These are phyloP conservation scores for Globisporangium barbulae DNA, from an alignment of 352 stramenopile species.

Conservation along the genomic window DNA sequence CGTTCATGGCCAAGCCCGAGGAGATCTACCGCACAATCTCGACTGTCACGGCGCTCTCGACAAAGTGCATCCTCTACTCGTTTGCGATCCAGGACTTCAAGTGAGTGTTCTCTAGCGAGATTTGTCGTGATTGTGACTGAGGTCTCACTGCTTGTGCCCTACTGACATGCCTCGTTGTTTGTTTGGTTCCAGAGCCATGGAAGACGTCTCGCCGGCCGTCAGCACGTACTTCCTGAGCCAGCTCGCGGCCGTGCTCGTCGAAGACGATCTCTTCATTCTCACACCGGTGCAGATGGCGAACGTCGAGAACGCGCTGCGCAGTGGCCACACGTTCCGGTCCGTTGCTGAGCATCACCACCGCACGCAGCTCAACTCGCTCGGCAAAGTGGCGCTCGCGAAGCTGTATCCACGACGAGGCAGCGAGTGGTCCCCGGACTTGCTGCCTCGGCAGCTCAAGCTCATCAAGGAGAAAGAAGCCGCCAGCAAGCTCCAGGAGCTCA, in stretches of 20 bases:
- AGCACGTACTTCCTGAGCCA: conserved; percentile 83
- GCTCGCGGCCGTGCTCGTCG: conserved; percentile 62
- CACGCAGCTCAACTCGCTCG: conserved; percentile 49
- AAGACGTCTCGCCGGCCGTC: conserved; percentile 68
- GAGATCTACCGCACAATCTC: conserved; percentile 79
- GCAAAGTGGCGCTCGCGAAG: conserved; percentile 66
- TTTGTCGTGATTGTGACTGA: background rate
- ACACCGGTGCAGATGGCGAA: conserved; percentile 43
- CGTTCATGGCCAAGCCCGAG: conserved; percentile 58
- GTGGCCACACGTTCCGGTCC: conserved; percentile 51
- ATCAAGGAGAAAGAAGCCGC: conserved; percentile 30
- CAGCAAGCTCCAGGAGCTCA: background rate
- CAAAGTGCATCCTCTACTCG: conserved; percentile 77
- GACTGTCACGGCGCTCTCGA: conserved; percentile 61
- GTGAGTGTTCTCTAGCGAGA: conserved; percentile 25
- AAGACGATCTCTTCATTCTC: conserved; percentile 67
- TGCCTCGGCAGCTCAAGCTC: conserved; percentile 58
- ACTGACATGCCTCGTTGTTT: background rate
- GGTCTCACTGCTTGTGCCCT: background rate
- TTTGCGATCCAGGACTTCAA: conserved; percentile 76
- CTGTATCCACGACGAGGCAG: conserved; percentile 54
- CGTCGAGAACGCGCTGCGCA: conserved; percentile 49
- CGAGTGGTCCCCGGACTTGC: conserved; percentile 68
- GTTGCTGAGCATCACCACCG: conserved; percentile 58
- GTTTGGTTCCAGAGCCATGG: conserved; percentile 32